Evolutionary conservation across 768 basidiomycete genomes (phyloP).

Genomic region (Collybia sordida): DNA sequence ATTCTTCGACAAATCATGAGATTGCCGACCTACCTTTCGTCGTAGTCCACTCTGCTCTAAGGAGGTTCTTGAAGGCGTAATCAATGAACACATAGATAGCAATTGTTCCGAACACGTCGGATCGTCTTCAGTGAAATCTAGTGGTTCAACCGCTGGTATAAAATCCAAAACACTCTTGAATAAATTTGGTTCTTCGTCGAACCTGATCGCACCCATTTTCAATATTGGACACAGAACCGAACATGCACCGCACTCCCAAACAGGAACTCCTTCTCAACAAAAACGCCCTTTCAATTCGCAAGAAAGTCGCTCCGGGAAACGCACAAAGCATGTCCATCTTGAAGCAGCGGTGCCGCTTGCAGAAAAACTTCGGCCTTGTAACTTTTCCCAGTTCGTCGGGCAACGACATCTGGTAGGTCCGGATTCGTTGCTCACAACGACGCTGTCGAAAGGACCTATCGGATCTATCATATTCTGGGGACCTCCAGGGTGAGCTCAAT

Average conservation of each 20-base stretch:
- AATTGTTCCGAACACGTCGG: slow-evolving; percentile 30
- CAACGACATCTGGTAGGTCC: slow-evolving; percentile 62
- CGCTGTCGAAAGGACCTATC: slow-evolving; percentile 47
- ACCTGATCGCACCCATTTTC: slow-evolving; percentile 44
- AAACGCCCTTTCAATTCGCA: slow-evolving; percentile 16
- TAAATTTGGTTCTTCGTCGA: slow-evolving; percentile 13
- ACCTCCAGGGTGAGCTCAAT: slow-evolving; percentile 56
- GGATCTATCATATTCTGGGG: slow-evolving; percentile 76
- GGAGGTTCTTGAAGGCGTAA: slow-evolving; percentile 36
- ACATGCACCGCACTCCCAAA: slow-evolving; percentile 8
- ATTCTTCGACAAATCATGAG: not conserved
- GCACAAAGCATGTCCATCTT: slow-evolving; percentile 14
- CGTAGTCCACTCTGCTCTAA: slow-evolving; percentile 50
- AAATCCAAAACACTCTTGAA: slow-evolving; percentile 12
- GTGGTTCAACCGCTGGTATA: slow-evolving; percentile 5
- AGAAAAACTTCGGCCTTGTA: slow-evolving; percentile 67
- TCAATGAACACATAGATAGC: slow-evolving; percentile 55
- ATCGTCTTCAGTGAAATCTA: slow-evolving; percentile 10
- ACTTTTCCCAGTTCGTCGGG: slow-evolving; percentile 68
- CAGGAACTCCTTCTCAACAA: not conserved
- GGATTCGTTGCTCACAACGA: slow-evolving; percentile 53
- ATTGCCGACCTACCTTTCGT: not conserved
- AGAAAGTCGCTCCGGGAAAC: slow-evolving; percentile 13
- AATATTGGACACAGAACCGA: slow-evolving; percentile 18
- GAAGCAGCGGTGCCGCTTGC: slow-evolving; percentile 55